A percentile compares a stretch with the other conserved stretches of the same genome.
Conservation (phyloP, 1,139 yeast species). For the Spencermartinsiella ligniputridi region DNA sequence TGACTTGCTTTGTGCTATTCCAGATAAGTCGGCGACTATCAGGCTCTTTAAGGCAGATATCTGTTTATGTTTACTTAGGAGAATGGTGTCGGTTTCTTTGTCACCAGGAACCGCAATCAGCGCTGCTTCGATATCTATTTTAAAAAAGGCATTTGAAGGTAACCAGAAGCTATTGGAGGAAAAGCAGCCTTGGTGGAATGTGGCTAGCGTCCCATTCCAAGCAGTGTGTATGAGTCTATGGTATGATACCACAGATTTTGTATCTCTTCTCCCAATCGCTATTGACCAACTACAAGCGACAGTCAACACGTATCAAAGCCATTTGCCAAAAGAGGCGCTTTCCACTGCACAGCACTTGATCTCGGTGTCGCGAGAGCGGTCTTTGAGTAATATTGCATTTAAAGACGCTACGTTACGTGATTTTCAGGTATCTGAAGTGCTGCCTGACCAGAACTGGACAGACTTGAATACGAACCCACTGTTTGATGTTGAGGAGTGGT, state of each 20-base stretch:
- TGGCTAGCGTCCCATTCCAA: background rate
- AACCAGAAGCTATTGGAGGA: background rate
- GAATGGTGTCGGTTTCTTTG: background rate
- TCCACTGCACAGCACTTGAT: background rate
- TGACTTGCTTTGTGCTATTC: background rate
- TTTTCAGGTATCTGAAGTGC: background rate
- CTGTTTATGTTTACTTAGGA: background rate
- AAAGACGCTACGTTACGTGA: background rate
- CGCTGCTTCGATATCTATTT: background rate
- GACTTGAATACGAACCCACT: background rate
- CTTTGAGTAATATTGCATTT: background rate
- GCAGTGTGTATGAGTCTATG: background rate
- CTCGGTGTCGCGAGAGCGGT: background rate
- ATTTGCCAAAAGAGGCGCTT: background rate
- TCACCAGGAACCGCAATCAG: too few relatives aligned
- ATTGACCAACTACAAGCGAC: background rate
- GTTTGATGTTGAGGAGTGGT: background rate
- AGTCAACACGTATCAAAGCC: background rate
- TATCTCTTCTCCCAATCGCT: background rate
- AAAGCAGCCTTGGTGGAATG: slow-evolving; percentile 1
- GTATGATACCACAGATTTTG: background rate
- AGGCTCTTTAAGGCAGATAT: slow-evolving; percentile 1
- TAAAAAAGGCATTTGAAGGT: background rate
- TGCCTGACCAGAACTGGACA: background rate
- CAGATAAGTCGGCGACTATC: background rate